Percentiles rank a stretch among this genome's conserved stretches.
phyloP scores from a whole-genome alignment of 441 rosid species.

The Hura crepitans region DNA sequence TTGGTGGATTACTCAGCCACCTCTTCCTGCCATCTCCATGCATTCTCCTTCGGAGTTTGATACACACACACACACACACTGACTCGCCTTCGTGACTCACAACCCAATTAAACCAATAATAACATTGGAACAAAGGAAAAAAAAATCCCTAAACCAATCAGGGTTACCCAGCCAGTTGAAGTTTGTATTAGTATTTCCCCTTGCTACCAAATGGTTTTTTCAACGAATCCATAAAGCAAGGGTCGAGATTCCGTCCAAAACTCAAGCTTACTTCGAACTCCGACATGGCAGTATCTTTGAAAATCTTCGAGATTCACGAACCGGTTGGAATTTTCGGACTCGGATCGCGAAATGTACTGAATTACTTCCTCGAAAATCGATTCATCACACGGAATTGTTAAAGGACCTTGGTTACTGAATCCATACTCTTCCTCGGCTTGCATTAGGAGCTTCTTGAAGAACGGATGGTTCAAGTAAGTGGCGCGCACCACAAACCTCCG shows the following conservation, averaged over 20 bases:
- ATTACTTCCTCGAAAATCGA: constrained; percentile 72
- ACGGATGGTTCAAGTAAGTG: constrained; percentile 80
- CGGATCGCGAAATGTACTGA: constrained; percentile 53
- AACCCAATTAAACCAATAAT: neutral
- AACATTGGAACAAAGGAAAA: constrained; percentile 1
- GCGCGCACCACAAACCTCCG: constrained; percentile 82
- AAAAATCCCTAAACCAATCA: neutral
- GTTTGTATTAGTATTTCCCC: neutral
- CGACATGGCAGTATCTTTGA: constrained; percentile 47
- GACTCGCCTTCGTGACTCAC: constrained; percentile 18
- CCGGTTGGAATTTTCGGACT: constrained; percentile 42
- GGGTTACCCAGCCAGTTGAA: constrained; percentile 16
- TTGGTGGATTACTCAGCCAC: constrained; percentile 49
- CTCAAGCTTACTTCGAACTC: constrained; percentile 39
- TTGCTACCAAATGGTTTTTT: constrained; percentile 45
- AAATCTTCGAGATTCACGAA: constrained; percentile 45
- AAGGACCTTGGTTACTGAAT: constrained; percentile 64
- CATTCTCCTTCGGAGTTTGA: constrained; percentile 27
- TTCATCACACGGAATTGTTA: constrained; percentile 83
- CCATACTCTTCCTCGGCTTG: constrained; percentile 93
- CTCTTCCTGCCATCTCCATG: constrained; percentile 54
- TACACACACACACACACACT: neutral
- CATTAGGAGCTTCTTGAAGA: constrained; percentile 51
- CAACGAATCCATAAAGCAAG: constrained; percentile 51
- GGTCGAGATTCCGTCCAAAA: constrained; percentile 66